Conservation (phyloP, 1,284 basidiomycete genomes). For the Mixia osmundae region DNA sequence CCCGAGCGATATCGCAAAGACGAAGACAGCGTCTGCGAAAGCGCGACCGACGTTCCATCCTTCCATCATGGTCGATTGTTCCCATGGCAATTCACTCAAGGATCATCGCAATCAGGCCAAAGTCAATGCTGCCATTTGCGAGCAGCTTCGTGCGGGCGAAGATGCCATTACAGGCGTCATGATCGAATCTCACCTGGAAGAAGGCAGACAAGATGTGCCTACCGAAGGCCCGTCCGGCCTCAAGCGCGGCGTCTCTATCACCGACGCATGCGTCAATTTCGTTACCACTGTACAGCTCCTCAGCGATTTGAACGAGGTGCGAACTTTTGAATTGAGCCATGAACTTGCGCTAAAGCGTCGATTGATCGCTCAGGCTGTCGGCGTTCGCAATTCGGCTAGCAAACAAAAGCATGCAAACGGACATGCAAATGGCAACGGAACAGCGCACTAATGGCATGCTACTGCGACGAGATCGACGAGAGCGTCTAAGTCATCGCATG, state of each 20-base stretch:
- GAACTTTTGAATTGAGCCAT: not conserved
- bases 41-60: conserved; percentile 42
- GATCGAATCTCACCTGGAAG: conserved; percentile 50
- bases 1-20: conserved; percentile 50
- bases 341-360: not conserved
- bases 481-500: too few species aligned
- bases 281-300: conserved; percentile 35
- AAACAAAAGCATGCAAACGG: too few species aligned
- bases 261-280: conserved; percentile 82
- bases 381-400: too few species aligned
- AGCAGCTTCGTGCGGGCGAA: conserved; percentile 54
- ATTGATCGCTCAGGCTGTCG: not conserved
- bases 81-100: conserved; percentile 42
- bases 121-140: conserved; percentile 33
- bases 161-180: conserved; percentile 74
- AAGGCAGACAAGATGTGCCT: conserved; percentile 63
- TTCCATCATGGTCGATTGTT: conserved; percentile 31
- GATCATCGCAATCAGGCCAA: conserved; percentile 33
- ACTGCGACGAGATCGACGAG: too few species aligned
- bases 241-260: conserved; percentile 30
- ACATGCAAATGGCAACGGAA: too few species aligned
- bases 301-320: conserved; percentile 19
- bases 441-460: too few species aligned
- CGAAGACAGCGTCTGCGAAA: conserved; percentile 49
- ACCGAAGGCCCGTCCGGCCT: conserved; percentile 36